These are phyloP conservation scores for Mycena haematopus DNA, from an alignment of 768 basidiomycete genomes.

Conservation along the genomic window DNA sequence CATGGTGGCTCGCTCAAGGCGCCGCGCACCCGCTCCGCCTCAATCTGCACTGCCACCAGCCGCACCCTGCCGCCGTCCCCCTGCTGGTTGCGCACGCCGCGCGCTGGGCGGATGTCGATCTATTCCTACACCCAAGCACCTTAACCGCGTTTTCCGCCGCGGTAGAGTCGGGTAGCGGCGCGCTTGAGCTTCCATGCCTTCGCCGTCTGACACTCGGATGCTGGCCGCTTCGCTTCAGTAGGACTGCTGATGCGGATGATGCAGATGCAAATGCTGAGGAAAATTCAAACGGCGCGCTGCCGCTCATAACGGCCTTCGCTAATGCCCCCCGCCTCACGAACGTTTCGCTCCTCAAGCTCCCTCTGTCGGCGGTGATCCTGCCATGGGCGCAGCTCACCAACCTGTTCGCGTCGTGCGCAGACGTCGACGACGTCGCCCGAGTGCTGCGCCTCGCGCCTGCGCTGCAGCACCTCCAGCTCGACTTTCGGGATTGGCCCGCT, in stretches of 20 bases:
- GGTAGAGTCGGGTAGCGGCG: background rate
- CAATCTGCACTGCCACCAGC: constrained; percentile 11
- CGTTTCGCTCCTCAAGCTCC: constrained; percentile 7
- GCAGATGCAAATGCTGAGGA: no score
- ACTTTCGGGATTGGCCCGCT: background rate
- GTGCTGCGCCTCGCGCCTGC: background rate
- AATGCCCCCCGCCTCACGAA: constrained; percentile 6
- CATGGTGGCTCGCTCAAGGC: constrained; percentile 8
- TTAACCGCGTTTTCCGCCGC: constrained; percentile 1
- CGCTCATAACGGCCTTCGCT: constrained; percentile 6
- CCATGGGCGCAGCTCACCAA: constrained; percentile 9
- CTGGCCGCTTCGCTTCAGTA: background rate
- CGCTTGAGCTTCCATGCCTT: constrained; percentile 3
- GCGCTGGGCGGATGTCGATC: constrained; percentile 8
- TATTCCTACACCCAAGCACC: constrained; percentile 10
- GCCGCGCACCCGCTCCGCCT: constrained; percentile 9
- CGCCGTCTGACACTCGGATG: constrained; percentile 14
- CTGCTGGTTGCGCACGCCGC: background rate
- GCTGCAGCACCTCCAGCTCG: background rate
- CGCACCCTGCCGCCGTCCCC: background rate
- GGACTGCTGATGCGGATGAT: no score
- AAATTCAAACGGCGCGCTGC: background rate
- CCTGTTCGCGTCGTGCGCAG: background rate
- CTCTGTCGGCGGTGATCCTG: constrained; percentile 1
- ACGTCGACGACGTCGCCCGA: background rate